phyloP scores from a whole-genome alignment of 805 yeast species.

The Candida nanaspora region DNA sequence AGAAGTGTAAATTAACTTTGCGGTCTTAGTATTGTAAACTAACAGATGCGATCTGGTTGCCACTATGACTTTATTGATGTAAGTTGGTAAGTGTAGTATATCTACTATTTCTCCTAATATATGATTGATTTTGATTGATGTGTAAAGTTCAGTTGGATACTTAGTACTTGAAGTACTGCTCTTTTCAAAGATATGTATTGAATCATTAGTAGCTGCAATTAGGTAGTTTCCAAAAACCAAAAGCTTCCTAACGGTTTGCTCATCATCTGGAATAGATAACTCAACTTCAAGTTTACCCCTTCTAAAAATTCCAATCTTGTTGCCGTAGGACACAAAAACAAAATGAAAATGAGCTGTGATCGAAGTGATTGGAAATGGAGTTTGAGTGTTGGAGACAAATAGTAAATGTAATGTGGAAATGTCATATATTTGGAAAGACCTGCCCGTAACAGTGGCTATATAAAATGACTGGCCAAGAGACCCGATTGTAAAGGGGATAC shows the following conservation, averaged over 20 bases:
- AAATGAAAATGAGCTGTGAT: constrained; percentile 77
- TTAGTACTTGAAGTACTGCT: constrained; percentile 18
- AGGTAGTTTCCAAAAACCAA: constrained; percentile 73
- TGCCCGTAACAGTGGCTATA: constrained; percentile 84
- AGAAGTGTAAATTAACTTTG: constrained; percentile 50
- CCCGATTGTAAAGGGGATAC: constrained; percentile 80
- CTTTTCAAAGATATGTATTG: constrained; percentile 24
- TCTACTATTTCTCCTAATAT: constrained; percentile 60
- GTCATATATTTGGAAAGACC: constrained; percentile 87
- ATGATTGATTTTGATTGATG: constrained; percentile 50
- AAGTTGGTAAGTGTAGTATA: constrained; percentile 80
- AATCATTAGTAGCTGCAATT: constrained; percentile 42
- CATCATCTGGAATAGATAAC: constrained; percentile 20
- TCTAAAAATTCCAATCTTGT: constrained; percentile 66
- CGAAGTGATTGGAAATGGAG: constrained; percentile 61
- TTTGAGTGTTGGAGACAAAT: constrained; percentile 78
- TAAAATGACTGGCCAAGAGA: constrained; percentile 83
- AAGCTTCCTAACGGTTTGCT: constrained; percentile 38
- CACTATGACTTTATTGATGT: constrained; percentile 79
- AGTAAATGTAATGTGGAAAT: constrained; percentile 77
- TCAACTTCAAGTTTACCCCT: constrained; percentile 64
- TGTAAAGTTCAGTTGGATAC: constrained; percentile 58
- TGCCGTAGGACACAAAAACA: constrained; percentile 71
- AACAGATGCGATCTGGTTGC: constrained; percentile 62
- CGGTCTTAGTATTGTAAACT: constrained; percentile 71